These are phyloP conservation scores for Tolypocladium ovalisporum DNA, from an alignment of 2,329 filamentous ascomycete genomes.

Conservation along the genomic window DNA sequence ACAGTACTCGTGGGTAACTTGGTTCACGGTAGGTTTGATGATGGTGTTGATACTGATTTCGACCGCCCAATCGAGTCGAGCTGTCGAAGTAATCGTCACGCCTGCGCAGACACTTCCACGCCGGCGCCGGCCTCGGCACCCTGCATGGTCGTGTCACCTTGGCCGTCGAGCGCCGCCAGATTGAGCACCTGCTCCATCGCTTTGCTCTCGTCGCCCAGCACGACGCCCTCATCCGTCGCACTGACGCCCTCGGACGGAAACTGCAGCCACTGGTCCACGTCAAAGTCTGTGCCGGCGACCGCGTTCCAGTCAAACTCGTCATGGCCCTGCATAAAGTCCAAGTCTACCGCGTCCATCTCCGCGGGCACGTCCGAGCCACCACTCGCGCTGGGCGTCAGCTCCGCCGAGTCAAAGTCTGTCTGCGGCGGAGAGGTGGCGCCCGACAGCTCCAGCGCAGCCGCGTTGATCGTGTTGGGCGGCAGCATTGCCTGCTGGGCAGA, in stretches of 20 bases:
- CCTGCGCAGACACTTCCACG: neutral
- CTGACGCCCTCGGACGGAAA: conserved; percentile 40
- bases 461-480: conserved; percentile 26
- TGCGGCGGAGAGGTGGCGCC: conserved; percentile 30
- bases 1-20: neutral
- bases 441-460: conserved; percentile 21
- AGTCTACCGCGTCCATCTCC: conserved; percentile 27
- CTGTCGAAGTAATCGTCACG: neutral
- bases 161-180: conserved; percentile 16
- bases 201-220: conserved; percentile 6
- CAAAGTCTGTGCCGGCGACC: conserved; percentile 39
- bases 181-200: conserved; percentile 17
- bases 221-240: conserved; percentile 21
- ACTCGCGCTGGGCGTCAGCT: conserved; percentile 34
- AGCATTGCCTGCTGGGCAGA: conserved; percentile 20
- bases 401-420: conserved; percentile 29
- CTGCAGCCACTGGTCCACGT: conserved; percentile 49
- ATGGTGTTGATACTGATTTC: neutral
- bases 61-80: neutral
- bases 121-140: neutral
- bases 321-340: conserved; percentile 34
- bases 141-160: conserved; percentile 9
- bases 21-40: neutral
- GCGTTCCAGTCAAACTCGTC: conserved; percentile 45
- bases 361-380: conserved; percentile 27